These are phyloP conservation scores for Lodderomyces theae DNA, from an alignment of 1,139 yeast species.

Conservation along the genomic window DNA sequence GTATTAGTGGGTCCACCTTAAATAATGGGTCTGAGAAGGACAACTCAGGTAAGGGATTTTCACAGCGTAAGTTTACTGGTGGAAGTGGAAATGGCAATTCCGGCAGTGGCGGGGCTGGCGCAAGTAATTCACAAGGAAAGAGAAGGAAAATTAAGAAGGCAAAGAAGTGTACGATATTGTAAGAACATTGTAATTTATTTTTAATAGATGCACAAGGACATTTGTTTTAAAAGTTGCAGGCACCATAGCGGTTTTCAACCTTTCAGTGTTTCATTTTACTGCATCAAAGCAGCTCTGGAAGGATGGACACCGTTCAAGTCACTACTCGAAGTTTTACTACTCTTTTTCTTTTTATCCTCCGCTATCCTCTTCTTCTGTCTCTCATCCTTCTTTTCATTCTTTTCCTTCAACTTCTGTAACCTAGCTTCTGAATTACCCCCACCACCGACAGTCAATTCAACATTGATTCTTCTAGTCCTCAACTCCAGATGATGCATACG, in stretches of 20 bases:
- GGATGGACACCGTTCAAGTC: constrained; percentile 52
- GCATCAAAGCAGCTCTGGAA: constrained; percentile 49
- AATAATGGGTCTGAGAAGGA: constrained; percentile 7
- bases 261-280: constrained; percentile 10
- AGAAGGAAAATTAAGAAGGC: constrained; percentile 42
- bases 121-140: constrained; percentile 9
- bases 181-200: constrained; percentile 13
- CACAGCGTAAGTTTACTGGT: background rate
- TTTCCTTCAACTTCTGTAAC: constrained; percentile 66
- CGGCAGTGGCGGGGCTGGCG: too few relatives aligned
- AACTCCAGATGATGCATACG: constrained; percentile 74
- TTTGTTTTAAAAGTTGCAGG: too few relatives aligned
- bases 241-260: too few relatives aligned
- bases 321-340: constrained; percentile 20
- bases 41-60: constrained; percentile 3
- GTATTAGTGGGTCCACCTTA: background rate
- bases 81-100: constrained; percentile 1
- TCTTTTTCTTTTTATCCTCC: constrained; percentile 27
- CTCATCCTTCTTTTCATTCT: constrained; percentile 68
- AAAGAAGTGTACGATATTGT: constrained; percentile 50
- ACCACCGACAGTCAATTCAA: constrained; percentile 96
- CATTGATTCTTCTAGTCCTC: constrained; percentile 76
- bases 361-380: constrained; percentile 57
- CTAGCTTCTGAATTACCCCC: constrained; percentile 86
- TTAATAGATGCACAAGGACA: constrained; percentile 1